Base-by-base conservation (phyloP, 176 grass and related monocot species). In the Rhynchospora tenuis region DNA sequence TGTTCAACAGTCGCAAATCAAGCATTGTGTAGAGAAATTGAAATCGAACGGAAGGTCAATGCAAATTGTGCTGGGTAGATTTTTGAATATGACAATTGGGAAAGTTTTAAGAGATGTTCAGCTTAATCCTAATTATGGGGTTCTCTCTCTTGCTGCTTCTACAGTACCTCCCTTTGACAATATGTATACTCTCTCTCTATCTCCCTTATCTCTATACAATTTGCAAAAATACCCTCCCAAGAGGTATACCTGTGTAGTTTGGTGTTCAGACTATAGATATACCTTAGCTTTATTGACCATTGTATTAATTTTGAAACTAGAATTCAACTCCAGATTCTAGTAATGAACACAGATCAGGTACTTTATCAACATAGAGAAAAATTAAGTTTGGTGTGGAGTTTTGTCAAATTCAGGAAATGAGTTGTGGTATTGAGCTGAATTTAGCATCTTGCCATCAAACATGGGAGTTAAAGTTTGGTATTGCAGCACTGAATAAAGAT, bases 131-230 rank as follows among this genome's bases (percentile, higher is more conserved):
- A 57, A 84, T 86, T 86, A 67, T 80, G 78, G 91, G 60, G 63
- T 92, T 84, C 89, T 99, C 63, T 91, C 91, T 47, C 80, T 99
- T 80, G 89, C 91, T 58, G 82, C 85, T 84, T 54, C 86, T 0
- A 66, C 89, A 44, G 71, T 95, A 75, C 96, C 93, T 46, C 88
- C 88, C 72, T 81, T 99, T 55, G 91, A 92, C 71, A 92, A 91
- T 86, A 90, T 87, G 96, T 99, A 85, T 89, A 88, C 52, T 64
- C 7, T 47, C 70, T 44, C 17, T 65, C 83, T 73, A 8, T 74
- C 26, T 64, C 66, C 73, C 13, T 14, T 61, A 2, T 9, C 20
- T n/a, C 19, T 16, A 38, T 38, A 68, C 5, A 71, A 46, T 52
- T 27, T 50, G 27, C 71, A 24, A 52, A 69, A 48, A 51, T 16